phyloP scores from a whole-genome alignment of 1,139 yeast species.

The Geotrichum australiense region DNA sequence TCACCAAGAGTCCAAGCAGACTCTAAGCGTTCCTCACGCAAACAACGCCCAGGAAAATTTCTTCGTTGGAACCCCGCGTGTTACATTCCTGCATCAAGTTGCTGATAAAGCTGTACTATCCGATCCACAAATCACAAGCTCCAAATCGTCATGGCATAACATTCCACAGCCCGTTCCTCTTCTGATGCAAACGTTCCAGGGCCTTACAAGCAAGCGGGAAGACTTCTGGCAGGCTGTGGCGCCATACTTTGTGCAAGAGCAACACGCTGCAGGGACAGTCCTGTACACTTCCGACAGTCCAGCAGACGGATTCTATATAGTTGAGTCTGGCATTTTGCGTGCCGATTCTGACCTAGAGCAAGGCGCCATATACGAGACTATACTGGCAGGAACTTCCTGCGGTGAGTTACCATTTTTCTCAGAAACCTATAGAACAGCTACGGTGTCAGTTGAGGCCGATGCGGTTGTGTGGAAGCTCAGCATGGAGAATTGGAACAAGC shows the following conservation, averaged over 20 bases:
- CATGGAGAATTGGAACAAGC: slow-evolving; percentile 39
- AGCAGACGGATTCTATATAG: slow-evolving; percentile 46
- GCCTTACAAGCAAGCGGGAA: slow-evolving; percentile 51
- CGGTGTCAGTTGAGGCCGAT: slow-evolving; percentile 43
- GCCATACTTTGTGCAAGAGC: slow-evolving; percentile 47
- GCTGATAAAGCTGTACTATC: slow-evolving; percentile 48
- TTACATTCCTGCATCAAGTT: slow-evolving; percentile 53
- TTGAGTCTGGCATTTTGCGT: slow-evolving; percentile 74
- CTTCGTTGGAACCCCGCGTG: slow-evolving; percentile 52
- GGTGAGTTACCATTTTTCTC: slow-evolving; percentile 60
- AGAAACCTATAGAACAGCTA: slow-evolving; percentile 38
- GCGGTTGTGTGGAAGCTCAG: slow-evolving; percentile 70
- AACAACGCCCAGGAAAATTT: neutral
- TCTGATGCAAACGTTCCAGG: slow-evolving; percentile 63
- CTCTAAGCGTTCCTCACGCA: neutral
- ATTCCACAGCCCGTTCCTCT: slow-evolving; percentile 61
- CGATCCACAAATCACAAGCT: slow-evolving; percentile 26
- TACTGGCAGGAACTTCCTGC: slow-evolving; percentile 84
- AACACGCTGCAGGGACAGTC: slow-evolving; percentile 42
- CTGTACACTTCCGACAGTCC: slow-evolving; percentile 26
- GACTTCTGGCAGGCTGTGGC: slow-evolving; percentile 57
- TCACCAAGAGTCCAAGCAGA: neutral
- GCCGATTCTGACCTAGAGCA: slow-evolving; percentile 49
- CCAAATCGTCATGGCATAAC: slow-evolving; percentile 33
- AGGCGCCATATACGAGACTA: slow-evolving; percentile 62